Evolutionary conservation across 352 stramenopile species (phyloP), one percentile per base, ranked within the genome.

Genomic region (Pythium volutum): DNA sequence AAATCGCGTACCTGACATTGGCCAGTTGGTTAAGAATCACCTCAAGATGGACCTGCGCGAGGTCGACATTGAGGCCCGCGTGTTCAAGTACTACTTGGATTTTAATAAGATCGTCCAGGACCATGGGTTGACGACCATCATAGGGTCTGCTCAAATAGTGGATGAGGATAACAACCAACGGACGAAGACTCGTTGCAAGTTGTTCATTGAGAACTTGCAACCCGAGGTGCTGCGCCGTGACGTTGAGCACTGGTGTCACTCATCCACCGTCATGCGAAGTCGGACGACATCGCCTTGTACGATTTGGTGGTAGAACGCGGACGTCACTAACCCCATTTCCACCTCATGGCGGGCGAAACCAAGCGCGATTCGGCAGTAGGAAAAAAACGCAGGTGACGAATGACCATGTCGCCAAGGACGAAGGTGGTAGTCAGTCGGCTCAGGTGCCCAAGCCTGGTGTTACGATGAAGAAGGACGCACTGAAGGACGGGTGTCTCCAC

Each of bases 141-240:
- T 63, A 4, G 23, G 36, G 0, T 6, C 4, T 3, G 57, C 4
- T 9, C n/a, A 26, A 26, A n/a, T n/a, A n/a, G 34, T 52, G 16
- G 34, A 57, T 18, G 34, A 55, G 34, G n/a, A 64, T 8, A 36
- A 47, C 10, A 26, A 29, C 4, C 45, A 63, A 22, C 54, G 48
- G 4, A 64, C 62, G 58, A 71, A 71, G 36, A 20, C 49, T 23
- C 43, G 58, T 2, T 71, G 53, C 48, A 67, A 71, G 50, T 10
- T 67, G 18, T 8, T 67, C 9, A 41, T 67, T 1, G 27, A 61
- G 14, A 11, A 55, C 15, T 23, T 67, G 18, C 29, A 50, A 3
- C 58, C 64, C 0, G 58, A 71, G 10, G 54, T 59, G n/a, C 45
- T 71, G 29, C 43, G 53, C 9, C 11, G 51, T 0, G 59, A 71